These are phyloP conservation scores for Coleophoma crateriformis DNA, from an alignment of 2,329 filamentous ascomycete species.

Conservation along the genomic window DNA sequence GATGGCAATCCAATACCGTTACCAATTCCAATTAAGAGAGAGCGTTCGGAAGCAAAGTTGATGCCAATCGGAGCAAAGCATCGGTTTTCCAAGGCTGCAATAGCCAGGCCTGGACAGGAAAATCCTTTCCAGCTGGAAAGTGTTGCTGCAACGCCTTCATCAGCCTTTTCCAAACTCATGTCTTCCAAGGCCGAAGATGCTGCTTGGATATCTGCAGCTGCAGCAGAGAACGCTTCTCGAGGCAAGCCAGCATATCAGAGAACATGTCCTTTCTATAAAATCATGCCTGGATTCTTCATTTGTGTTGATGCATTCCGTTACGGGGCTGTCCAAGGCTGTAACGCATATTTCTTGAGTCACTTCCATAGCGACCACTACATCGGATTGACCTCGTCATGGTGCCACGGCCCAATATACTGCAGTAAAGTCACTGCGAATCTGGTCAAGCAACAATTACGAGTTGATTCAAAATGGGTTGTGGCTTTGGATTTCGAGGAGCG, in stretches of 20 bases:
- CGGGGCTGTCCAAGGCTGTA: conserved; percentile 84
- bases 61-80: conserved; percentile 17
- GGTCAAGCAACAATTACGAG: conserved; percentile 78
- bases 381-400: conserved; percentile 82
- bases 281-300: conserved; percentile 86
- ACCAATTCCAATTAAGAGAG: conserved; percentile 24
- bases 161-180: conserved; percentile 92
- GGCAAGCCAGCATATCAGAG: conserved; percentile 84
- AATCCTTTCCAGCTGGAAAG: conserved; percentile 64
- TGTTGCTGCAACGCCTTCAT: conserved; percentile 37
- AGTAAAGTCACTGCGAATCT: conserved; percentile 88
- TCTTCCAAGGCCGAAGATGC: conserved; percentile 82
- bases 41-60: conserved; percentile 15
- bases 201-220: conserved; percentile 84
- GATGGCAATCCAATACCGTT: conserved; percentile 71
- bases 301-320: conserved; percentile 96
- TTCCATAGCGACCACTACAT: conserved; percentile 98
- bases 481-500: conserved; percentile 79
- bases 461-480: conserved; percentile 80
- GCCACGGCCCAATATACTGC: conserved; percentile 93
- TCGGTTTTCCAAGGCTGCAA: conserved; percentile 57
- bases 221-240: conserved; percentile 68
- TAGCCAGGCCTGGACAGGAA: conserved; percentile 73
- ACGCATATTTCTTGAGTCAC: conserved; percentile 94
- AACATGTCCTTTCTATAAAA: conserved; percentile 98